Percentiles rank a stretch among this genome's conserved stretches.
These are phyloP conservation scores for Phylloporus sp. DNA, from an alignment of 1,284 basidiomycete genomes.

Conservation along the genomic window DNA sequence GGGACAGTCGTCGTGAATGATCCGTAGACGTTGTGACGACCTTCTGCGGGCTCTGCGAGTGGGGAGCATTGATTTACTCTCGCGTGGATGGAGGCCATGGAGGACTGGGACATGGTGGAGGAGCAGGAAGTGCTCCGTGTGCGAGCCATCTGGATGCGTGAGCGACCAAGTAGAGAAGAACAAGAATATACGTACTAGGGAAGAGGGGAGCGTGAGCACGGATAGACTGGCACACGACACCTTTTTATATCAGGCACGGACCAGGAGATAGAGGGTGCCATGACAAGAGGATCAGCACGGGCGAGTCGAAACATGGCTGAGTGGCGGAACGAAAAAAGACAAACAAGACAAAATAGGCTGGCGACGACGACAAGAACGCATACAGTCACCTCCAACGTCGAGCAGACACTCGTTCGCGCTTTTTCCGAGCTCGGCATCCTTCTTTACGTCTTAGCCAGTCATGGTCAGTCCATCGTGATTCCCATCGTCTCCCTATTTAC, in stretches of 20 bases:
- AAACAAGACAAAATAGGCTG: constrained; percentile 39
- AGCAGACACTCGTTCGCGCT: constrained; percentile 7
- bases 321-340: constrained; percentile 25
- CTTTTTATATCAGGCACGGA: constrained; percentile 27
- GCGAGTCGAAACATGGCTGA: not conserved
- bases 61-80: constrained; percentile 33
- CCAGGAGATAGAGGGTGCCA: constrained; percentile 16
- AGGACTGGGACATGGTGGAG: constrained; percentile 34
- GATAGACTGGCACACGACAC: constrained; percentile 32
- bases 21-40: constrained; percentile 45
- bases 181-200: no score
- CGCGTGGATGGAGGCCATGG: constrained; percentile 37
- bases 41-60: constrained; percentile 33
- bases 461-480: constrained; percentile 30
- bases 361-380: constrained; percentile 19
- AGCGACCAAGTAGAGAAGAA: no score
- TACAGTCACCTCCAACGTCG: constrained; percentile 17
- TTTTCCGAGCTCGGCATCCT: constrained; percentile 2
- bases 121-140: constrained; percentile 29
- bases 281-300: constrained; percentile 11
- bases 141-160: no score
- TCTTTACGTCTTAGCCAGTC: constrained; percentile 38
- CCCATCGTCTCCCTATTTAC: constrained; percentile 10
- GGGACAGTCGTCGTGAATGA: constrained; percentile 50
- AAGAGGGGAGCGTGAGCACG: no score